phyloP scores from a whole-genome alignment of 2,329 filamentous ascomycete genomes.

The Aureobasidium melanogenum region DNA sequence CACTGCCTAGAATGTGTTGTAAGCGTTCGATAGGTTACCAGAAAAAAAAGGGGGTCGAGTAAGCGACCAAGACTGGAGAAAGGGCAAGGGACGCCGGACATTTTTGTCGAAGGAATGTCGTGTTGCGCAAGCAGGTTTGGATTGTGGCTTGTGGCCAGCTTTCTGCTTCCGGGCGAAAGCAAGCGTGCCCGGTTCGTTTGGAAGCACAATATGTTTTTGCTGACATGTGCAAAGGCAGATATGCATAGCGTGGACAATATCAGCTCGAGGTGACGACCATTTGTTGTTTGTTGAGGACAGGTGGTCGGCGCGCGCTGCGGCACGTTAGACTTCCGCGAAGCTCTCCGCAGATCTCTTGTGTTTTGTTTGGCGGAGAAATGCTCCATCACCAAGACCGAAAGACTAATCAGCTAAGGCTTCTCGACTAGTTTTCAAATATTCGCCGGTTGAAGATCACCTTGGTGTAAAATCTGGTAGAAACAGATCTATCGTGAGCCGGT shows the following conservation, averaged over 20 bases:
- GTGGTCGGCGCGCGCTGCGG: not conserved
- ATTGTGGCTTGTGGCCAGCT: not conserved
- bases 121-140: not conserved
- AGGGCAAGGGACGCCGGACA: not conserved
- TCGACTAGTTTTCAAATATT: not conserved
- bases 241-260: not conserved
- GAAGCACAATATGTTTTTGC: not conserved
- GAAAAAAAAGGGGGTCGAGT: not conserved
- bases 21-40: not conserved
- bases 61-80: not conserved
- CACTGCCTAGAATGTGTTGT: not conserved
- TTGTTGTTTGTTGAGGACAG: not conserved
- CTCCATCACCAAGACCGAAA: not conserved
- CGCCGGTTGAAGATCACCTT: not conserved
- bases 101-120: constrained; percentile 1
- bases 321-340: constrained; percentile 2
- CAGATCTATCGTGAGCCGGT: not conserved
- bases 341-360: not conserved
- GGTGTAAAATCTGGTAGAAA: not conserved
- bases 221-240: not conserved
- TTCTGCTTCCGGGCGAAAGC: not conserved
- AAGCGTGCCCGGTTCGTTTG: not conserved
- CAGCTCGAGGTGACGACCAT: not conserved
- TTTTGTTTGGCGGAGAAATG: not conserved
- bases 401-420: not conserved